Conservation (phyloP, 2,329 filamentous ascomycete genomes). For the Aspergillus terreus region DNA sequence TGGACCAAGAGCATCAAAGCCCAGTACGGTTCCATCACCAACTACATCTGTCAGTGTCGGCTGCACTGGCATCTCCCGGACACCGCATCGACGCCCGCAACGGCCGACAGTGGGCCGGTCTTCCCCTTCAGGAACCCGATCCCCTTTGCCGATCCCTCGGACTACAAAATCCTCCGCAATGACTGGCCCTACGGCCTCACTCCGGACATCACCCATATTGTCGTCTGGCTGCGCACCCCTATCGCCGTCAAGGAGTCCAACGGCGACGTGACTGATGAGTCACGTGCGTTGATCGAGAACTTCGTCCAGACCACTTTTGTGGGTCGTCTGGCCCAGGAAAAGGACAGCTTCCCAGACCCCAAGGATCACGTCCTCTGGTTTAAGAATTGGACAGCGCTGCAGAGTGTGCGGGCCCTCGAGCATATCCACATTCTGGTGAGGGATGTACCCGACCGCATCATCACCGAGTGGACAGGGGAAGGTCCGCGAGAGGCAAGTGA, state of each 20-base stretch:
- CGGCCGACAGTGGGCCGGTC: slow-evolving; percentile 25
- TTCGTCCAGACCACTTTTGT: slow-evolving; percentile 53
- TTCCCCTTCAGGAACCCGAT: slow-evolving; percentile 45
- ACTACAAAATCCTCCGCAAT: slow-evolving; percentile 57
- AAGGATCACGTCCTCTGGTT: slow-evolving; percentile 58
- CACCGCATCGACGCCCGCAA: slow-evolving; percentile 15
- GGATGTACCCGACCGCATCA: slow-evolving; percentile 44
- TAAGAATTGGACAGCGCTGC: slow-evolving; percentile 60
- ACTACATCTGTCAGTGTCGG: slow-evolving; percentile 54
- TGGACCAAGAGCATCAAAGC: slow-evolving; percentile 55
- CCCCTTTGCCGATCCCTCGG: slow-evolving; percentile 52
- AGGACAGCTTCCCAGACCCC: slow-evolving; percentile 27
- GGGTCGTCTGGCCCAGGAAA: slow-evolving; percentile 35
- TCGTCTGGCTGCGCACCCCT: slow-evolving; percentile 55
- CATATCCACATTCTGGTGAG: slow-evolving; percentile 55
- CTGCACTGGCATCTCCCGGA: slow-evolving; percentile 48
- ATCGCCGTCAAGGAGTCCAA: slow-evolving; percentile 44
- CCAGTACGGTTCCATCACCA: slow-evolving; percentile 54
- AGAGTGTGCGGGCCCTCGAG: slow-evolving; percentile 57
- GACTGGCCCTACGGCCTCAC: slow-evolving; percentile 63
- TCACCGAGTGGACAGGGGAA: slow-evolving; percentile 45
- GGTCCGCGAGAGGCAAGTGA: background rate
- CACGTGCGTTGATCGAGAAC: slow-evolving; percentile 44
- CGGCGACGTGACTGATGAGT: slow-evolving; percentile 51
- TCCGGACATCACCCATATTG: slow-evolving; percentile 52